A percentile compares a stretch with the other conserved stretches of the same genome.
These are phyloP conservation scores for Citrullus amarus DNA, from an alignment of 306 rosid species.

Conservation along the genomic window DNA sequence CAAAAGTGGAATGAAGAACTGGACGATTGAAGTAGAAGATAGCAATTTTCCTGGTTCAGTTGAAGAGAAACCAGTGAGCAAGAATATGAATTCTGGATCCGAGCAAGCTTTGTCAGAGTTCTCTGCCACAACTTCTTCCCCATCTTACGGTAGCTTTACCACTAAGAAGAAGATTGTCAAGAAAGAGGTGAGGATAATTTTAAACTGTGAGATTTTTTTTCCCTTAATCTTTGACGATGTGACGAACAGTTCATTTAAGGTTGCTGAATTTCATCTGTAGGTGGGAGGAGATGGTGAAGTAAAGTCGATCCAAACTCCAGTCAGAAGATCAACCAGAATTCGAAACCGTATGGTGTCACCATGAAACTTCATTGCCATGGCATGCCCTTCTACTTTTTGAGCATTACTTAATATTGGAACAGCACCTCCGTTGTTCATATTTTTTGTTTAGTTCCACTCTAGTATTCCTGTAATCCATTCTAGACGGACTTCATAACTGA, in stretches of 20 bases:
- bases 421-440: not conserved
- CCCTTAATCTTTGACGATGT: not conserved
- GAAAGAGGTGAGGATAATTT: conserved; percentile 17
- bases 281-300: conserved; percentile 18
- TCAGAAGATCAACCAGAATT: conserved; percentile 39
- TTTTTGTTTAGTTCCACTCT: not conserved
- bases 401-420: not conserved
- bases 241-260: not conserved
- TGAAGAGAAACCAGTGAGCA: conserved; percentile 6
- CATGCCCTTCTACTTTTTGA: not conserved
- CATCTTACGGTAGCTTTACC: conserved; percentile 19
- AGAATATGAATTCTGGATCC: conserved; percentile 12
- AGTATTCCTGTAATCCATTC: not conserved
- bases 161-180: conserved; percentile 14
- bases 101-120: conserved; percentile 17
- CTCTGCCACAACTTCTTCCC: conserved; percentile 10
- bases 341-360: conserved; percentile 27
- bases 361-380: conserved; percentile 3
- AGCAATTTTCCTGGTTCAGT: conserved; percentile 18
- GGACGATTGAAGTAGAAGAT: conserved; percentile 13
- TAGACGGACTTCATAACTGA: not conserved
- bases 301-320: conserved; percentile 21
- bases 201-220: not conserved
- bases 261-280: conserved; percentile 6
- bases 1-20: conserved; percentile 5